Conservation (phyloP, 257 asterid genomes). For the Salvia rosmarinus region DNA sequence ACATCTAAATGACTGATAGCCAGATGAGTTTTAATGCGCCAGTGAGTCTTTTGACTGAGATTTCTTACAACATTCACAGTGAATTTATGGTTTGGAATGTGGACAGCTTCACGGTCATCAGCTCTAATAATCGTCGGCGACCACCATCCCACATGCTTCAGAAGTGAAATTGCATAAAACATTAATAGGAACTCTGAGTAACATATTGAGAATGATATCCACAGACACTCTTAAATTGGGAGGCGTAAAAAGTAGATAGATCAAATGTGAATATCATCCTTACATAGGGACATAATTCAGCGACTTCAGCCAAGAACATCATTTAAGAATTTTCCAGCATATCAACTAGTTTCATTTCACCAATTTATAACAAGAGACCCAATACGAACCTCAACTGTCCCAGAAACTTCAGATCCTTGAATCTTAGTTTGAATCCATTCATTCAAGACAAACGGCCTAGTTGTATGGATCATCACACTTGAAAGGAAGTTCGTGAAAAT, state of each 20-base stretch:
- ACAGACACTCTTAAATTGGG: neutral
- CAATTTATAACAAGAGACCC: constrained; percentile 13
- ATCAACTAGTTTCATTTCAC: neutral
- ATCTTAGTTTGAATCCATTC: constrained; percentile 97
- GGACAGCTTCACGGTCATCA: constrained; percentile 96
- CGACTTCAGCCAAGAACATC: neutral
- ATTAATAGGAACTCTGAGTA: neutral
- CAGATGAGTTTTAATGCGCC: constrained; percentile 90
- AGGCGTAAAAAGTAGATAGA: neutral
- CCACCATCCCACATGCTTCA: constrained; percentile 97
- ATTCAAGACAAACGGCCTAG: constrained; percentile 84
- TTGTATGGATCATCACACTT: constrained; percentile 89
- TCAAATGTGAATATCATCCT: neutral
- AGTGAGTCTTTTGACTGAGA: constrained; percentile 87
- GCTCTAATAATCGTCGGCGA: constrained; percentile 90
- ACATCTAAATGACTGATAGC: constrained; percentile 94
- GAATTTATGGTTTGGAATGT: constrained; percentile 93
- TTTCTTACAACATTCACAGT: constrained; percentile 84
- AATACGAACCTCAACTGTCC: constrained; percentile 86
- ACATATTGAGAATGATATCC: neutral
- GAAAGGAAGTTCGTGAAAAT: constrained; percentile 95
- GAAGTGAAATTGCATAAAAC: constrained; percentile 28
- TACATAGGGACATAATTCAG: neutral
- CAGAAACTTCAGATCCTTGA: constrained; percentile 93
- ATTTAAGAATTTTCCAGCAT: neutral